phyloP scores from a whole-genome alignment of 352 stramenopile genomes.

The Paralagenidium karlingii region DNA sequence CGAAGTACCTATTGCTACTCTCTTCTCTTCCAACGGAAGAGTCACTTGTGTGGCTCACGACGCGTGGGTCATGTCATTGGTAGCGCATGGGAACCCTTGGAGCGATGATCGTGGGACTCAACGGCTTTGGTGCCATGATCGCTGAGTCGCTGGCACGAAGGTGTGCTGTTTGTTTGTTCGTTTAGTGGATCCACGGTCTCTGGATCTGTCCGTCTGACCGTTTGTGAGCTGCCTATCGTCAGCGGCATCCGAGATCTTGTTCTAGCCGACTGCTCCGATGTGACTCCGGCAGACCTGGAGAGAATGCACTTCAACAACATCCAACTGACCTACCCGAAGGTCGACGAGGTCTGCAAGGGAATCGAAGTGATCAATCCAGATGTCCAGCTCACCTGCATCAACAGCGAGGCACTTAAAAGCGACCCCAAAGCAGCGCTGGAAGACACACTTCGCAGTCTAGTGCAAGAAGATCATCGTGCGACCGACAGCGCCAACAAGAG shows the following conservation, averaged over 20 bases:
- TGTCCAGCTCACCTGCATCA: too few relatives aligned
- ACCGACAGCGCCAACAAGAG: background rate
- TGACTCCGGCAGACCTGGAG: slow-evolving; percentile 17
- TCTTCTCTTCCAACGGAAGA: background rate
- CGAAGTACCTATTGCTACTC: slow-evolving; percentile 12
- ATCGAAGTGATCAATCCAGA: too few relatives aligned
- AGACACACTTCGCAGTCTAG: too few relatives aligned
- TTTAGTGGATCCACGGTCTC: background rate
- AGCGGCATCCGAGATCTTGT: slow-evolving; percentile 27
- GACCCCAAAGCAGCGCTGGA: too few relatives aligned
- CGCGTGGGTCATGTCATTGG: background rate
- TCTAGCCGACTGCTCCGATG: slow-evolving; percentile 13
- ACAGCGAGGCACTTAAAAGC: too few relatives aligned
- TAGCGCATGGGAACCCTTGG: slow-evolving; percentile 18
- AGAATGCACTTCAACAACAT: slow-evolving; percentile 19
- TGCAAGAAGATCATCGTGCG: background rate
- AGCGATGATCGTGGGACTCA: slow-evolving; percentile 24
- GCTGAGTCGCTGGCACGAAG: slow-evolving; percentile 25
- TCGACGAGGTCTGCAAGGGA: too few relatives aligned
- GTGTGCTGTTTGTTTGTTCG: too few relatives aligned
- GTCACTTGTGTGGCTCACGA: background rate
- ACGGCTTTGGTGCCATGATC: slow-evolving; percentile 23
- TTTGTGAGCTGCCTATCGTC: background rate
- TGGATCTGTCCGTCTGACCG: background rate
- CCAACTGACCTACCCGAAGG: too few relatives aligned